Evolutionary conservation across 352 stramenopile genomes (phyloP).

Genomic region (Pythium periplocum): DNA sequence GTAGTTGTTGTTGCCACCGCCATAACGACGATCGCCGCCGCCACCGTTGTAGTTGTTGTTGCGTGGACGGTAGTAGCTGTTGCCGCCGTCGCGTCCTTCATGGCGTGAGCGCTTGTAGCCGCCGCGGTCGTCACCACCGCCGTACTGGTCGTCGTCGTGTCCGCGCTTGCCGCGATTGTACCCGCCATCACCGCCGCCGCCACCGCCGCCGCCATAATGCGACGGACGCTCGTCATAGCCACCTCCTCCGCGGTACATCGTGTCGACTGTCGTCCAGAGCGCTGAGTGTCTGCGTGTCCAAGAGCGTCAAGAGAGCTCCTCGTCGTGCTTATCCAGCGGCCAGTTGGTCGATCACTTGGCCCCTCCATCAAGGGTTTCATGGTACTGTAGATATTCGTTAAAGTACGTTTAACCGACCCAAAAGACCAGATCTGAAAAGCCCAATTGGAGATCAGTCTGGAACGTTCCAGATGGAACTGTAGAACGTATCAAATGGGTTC

Average conservation of each 20-base stretch:
- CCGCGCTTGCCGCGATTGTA: constrained; percentile 14
- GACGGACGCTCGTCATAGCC: constrained; percentile 38
- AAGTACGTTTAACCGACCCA: too few species aligned
- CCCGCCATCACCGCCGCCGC: constrained; percentile 11
- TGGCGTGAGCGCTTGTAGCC: constrained; percentile 60
- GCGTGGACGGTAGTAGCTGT: constrained; percentile 19
- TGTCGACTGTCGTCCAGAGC: neutral
- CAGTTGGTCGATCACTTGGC: too few species aligned
- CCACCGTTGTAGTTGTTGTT: constrained; percentile 31
- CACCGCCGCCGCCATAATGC: constrained; percentile 29
- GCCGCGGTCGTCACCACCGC: constrained; percentile 22
- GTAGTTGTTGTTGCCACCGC: constrained; percentile 24
- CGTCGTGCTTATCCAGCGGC: too few species aligned
- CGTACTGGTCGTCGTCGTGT: constrained; percentile 40
- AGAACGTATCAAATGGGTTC: too few species aligned
- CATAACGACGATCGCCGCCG: constrained; percentile 8
- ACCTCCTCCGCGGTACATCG: constrained; percentile 24
- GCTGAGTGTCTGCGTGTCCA: too few species aligned
- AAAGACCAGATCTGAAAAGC: too few species aligned
- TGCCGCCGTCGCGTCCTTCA: constrained; percentile 28
- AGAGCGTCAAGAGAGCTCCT: too few species aligned
- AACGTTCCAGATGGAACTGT: neutral
- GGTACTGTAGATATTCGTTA: too few species aligned
- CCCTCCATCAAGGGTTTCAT: too few species aligned
- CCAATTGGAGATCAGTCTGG: neutral